Conservation (phyloP, 805 yeast genomes). For the Metschnikowia cerradonensis region DNA sequence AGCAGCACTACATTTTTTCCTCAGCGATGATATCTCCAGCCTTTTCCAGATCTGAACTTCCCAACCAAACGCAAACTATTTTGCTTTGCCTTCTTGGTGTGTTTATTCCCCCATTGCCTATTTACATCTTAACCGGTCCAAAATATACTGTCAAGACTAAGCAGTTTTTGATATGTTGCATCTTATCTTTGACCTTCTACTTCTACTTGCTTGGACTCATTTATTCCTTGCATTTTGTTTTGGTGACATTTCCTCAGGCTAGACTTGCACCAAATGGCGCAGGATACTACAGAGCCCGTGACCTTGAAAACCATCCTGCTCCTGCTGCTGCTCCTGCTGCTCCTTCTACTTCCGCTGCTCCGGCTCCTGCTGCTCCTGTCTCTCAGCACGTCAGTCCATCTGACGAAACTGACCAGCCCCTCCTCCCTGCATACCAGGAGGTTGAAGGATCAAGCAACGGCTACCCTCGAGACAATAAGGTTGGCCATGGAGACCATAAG, state of each 20-base stretch:
- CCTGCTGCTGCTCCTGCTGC: neutral
- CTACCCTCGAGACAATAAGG: neutral
- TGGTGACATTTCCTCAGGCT: slow-evolving; percentile 20
- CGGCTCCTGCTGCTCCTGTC: neutral
- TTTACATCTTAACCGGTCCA: slow-evolving; percentile 26
- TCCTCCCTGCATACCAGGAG: slow-evolving; percentile 1
- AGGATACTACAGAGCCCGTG: neutral
- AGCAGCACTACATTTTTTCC: neutral
- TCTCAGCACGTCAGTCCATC: neutral
- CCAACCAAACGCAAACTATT: slow-evolving; percentile 18
- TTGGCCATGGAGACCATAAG: neutral
- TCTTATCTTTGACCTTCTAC: slow-evolving; percentile 30
- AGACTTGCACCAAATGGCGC: slow-evolving; percentile 1
- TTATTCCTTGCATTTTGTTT: slow-evolving; percentile 28
- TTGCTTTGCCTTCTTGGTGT: slow-evolving; percentile 30
- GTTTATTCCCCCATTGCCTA: slow-evolving; percentile 38
- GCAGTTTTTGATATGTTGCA: slow-evolving; percentile 28
- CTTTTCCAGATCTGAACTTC: slow-evolving; percentile 9
- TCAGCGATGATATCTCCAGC: slow-evolving; percentile 12
- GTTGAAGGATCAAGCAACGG: neutral
- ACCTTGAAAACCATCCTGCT: neutral
- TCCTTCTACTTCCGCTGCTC: neutral
- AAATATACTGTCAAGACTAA: slow-evolving; percentile 29
- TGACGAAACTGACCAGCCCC: neutral
- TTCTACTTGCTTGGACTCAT: slow-evolving; percentile 26